These are phyloP conservation scores for Fusarium pilosicola DNA, from an alignment of 2,329 filamentous ascomycete species.

Conservation along the genomic window DNA sequence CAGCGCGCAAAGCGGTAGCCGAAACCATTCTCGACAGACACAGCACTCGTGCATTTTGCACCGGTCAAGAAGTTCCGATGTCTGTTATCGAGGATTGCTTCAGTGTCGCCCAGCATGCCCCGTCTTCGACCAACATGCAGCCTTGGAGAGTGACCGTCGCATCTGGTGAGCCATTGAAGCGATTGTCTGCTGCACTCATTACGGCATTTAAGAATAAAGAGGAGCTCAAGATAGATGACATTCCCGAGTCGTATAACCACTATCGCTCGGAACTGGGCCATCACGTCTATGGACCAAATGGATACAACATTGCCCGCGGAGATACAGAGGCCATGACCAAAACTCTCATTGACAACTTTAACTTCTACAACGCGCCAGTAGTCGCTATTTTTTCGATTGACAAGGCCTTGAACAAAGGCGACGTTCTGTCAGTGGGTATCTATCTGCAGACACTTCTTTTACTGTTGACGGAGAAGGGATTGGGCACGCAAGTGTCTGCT, in stretches of 20 bases:
- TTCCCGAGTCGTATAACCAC: conserved; percentile 18
- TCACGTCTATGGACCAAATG: conserved; percentile 21
- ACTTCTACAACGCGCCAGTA: conserved; percentile 29
- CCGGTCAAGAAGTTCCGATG: neutral
- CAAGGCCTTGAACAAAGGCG: neutral
- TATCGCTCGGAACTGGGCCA: conserved; percentile 27
- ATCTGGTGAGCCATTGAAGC: conserved; percentile 4
- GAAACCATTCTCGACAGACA: conserved; percentile 4
- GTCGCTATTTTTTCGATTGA: conserved; percentile 25
- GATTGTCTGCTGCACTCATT: neutral
- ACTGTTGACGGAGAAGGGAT: conserved; percentile 12
- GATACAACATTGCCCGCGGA: conserved; percentile 20
- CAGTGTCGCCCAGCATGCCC: conserved; percentile 18
- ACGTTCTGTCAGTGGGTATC: conserved; percentile 27
- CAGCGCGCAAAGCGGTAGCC: neutral
- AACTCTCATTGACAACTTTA: conserved; percentile 20
- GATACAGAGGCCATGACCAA: conserved; percentile 15
- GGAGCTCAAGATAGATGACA: neutral
- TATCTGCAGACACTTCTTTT: conserved; percentile 31
- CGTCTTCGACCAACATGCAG: conserved; percentile 20
- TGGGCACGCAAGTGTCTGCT: conserved; percentile 21
- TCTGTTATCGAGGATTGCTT: conserved; percentile 1
- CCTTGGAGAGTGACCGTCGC: conserved; percentile 12
- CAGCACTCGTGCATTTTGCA: conserved; percentile 16
- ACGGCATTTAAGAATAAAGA: neutral